Evolutionary conservation across 2,329 filamentous ascomycete genomes (phyloP).

Genomic region (Hypoxylon sp.): DNA sequence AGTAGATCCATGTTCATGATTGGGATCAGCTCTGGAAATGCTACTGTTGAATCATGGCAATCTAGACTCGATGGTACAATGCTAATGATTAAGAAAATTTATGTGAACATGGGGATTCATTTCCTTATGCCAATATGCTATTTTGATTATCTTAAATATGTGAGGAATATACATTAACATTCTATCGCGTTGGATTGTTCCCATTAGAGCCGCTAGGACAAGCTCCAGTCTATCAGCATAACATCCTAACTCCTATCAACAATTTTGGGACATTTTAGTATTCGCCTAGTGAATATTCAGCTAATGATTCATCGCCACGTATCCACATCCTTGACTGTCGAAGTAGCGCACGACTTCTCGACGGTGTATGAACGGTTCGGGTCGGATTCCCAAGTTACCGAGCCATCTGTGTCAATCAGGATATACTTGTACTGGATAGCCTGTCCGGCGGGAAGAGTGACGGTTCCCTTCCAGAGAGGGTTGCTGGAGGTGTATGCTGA

Average conservation of each 20-base stretch:
- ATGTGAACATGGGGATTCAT: background rate
- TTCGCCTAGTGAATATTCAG: background rate
- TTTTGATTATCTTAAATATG: background rate
- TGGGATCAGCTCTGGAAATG: background rate
- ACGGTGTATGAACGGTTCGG: constrained; percentile 63
- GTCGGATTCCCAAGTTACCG: constrained; percentile 75
- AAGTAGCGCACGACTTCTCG: constrained; percentile 51
- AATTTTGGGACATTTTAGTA: background rate
- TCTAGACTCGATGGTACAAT: background rate
- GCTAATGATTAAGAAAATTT: background rate
- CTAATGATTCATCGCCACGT: constrained; percentile 53
- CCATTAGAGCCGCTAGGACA: background rate
- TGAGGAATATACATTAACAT: background rate
- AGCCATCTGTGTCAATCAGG: constrained; percentile 67
- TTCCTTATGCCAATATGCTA: background rate
- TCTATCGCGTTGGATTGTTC: background rate
- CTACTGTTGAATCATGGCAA: background rate
- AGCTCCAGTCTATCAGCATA: background rate
- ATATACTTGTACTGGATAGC: constrained; percentile 79
- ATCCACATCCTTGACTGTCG: constrained; percentile 49
- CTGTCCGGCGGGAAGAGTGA: constrained; percentile 69
- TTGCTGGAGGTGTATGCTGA: constrained; percentile 70
- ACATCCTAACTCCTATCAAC: background rate
- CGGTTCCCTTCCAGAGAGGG: constrained; percentile 72
- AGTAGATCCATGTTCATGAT: too few species aligned